A percentile compares a stretch with the other conserved stretches of the same genome.
These are phyloP conservation scores for Pichia sporocuriosa DNA, from an alignment of 805 yeast genomes.

Conservation along the genomic window DNA sequence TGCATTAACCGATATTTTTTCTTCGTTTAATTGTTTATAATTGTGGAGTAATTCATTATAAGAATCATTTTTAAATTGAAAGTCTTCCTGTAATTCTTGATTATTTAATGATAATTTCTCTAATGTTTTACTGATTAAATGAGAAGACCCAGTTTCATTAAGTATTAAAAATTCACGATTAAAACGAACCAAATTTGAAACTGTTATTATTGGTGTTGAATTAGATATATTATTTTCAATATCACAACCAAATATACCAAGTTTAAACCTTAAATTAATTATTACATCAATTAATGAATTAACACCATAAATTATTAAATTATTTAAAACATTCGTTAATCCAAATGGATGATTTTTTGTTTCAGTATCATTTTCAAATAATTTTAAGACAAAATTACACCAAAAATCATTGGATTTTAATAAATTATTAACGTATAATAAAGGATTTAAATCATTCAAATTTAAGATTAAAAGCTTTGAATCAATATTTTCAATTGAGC, in stretches of 20 bases:
- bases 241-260: background rate
- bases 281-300: conserved; percentile 19
- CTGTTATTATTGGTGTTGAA: too few relatives aligned
- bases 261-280: conserved; percentile 5
- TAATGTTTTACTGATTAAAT: background rate
- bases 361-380: conserved; percentile 7
- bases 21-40: conserved; percentile 30
- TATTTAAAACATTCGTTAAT: conserved; percentile 16
- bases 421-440: conserved; percentile 11
- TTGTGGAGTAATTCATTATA: conserved; percentile 27
- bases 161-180: conserved; percentile 10
- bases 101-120: conserved; percentile 5
- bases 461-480: conserved; percentile 12
- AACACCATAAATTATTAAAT: conserved; percentile 22
- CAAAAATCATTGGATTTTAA: conserved; percentile 18
- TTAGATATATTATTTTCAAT: background rate
- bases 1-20: conserved; percentile 24
- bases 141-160: conserved; percentile 4
- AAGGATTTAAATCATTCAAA: conserved; percentile 12
- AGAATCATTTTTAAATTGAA: conserved; percentile 11
- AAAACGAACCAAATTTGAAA: conserved; percentile 10
- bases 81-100: conserved; percentile 1
- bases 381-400: conserved; percentile 13
- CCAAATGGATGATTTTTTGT: conserved; percentile 1
- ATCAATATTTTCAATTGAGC: conserved; percentile 20